Evolutionary conservation across 164 flowering plant species (phyloP), one percentile per base, ranked within the genome.

Genomic region (Chloranthus sessilifolius): DNA sequence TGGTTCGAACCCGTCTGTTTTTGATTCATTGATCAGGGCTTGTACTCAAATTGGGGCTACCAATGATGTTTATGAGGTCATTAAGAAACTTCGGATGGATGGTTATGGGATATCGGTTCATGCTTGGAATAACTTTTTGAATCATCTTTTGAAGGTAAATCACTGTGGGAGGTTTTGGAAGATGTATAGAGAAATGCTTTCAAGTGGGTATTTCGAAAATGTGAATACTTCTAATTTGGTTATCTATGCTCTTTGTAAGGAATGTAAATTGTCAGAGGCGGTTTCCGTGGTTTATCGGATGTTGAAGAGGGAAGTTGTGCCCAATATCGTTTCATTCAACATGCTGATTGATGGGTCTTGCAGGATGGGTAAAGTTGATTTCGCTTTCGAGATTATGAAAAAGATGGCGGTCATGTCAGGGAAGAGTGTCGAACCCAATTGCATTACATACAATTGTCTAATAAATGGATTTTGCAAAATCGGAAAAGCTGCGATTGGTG

Each of bases 331-430:
- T 47, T 42, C 61, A 30, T 67, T 76, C 37, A 76, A 73, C 55
- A 65, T 76, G 74, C 66, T 76, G 12, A 53, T 76, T 24, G 71
- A 76, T 65, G 74, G 72, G 20, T 77, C 74, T 57, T 65, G 75
- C 51, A 62, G 36, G 61, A 56, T 42, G n/a, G 61, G 61, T 33
- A 52, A 67, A 14, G 31, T 72, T 43, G 50, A 55, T 11, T 55
- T 75, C 31, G 76, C 73, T 9, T 31, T 59, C 28, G 61, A 65
- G 56, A 52, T 76, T 23, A 14, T 65, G 33, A 40, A 36, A 55
- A 67, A 67, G 40, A 67, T 72, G 64, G 76, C 52, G 34, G 23
- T 42, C 12, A 73, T 76, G 67, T 67, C 73, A 30, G 50, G 56
- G 39, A 53, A 47, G 2, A 14, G 12, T 50, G 59, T 64, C 27